Evolutionary conservation across 148 eudicot genomes (phyloP).

Genomic region (Cornus controversa): DNA sequence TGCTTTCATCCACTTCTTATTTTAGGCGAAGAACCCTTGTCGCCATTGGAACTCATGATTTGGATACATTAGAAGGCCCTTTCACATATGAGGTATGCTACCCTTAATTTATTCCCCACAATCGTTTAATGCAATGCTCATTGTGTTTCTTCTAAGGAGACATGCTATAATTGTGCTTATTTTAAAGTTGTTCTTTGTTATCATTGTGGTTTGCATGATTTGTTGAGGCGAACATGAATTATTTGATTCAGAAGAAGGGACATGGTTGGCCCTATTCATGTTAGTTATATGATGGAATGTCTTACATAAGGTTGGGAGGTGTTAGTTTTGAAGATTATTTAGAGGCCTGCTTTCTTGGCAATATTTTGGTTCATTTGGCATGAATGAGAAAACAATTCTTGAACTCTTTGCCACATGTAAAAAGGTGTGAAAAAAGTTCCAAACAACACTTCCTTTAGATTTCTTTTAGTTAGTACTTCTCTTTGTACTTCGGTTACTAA

Average conservation of each 20-base stretch:
- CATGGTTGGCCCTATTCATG: neutral
- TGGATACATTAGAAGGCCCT: conserved; percentile 92
- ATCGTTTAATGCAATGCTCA: neutral
- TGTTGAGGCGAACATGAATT: neutral
- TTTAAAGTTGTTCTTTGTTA: neutral
- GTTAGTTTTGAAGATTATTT: neutral
- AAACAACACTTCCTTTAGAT: neutral
- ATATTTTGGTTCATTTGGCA: neutral
- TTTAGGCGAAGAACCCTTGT: conserved; percentile 92
- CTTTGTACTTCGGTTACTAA: neutral
- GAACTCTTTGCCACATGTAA: neutral
- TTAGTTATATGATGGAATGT: neutral
- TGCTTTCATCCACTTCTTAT: conserved; percentile 12
- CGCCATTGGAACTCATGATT: conserved; percentile 98
- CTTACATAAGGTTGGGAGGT: neutral
- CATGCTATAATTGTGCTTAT: neutral
- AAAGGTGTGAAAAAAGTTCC: neutral
- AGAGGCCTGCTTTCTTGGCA: neutral
- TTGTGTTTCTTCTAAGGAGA: too few species aligned
- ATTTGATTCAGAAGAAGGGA: neutral
- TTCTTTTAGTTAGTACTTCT: neutral
- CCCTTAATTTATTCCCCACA: conserved; percentile 1
- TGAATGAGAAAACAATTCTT: neutral
- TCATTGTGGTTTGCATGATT: neutral
- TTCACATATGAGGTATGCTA: conserved; percentile 87